Evolutionary conservation across 768 basidiomycete genomes (phyloP).

Genomic region (Boletus rufocinnamomeus): DNA sequence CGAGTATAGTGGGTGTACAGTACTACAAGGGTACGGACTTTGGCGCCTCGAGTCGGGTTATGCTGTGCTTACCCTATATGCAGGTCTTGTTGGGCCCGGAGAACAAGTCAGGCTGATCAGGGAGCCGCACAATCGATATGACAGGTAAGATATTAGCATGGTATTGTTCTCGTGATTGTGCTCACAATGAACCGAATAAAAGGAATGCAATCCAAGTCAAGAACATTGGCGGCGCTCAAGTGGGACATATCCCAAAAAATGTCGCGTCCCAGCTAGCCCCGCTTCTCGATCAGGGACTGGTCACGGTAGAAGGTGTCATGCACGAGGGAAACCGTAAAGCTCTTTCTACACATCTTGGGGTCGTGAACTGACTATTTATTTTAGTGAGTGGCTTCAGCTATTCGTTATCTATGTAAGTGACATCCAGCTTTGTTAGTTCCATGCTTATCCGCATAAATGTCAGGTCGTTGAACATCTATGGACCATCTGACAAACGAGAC

Average conservation of each 20-base stretch:
- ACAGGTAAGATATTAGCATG: conserved; percentile 46
- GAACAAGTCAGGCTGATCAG: conserved; percentile 73
- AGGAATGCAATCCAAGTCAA: conserved; percentile 82
- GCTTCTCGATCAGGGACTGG: conserved; percentile 60
- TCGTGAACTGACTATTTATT: conserved; percentile 8
- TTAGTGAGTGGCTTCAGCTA: conserved; percentile 51
- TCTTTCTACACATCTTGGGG: background rate
- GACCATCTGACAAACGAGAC: conserved; percentile 56
- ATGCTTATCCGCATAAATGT: background rate
- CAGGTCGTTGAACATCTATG: conserved; percentile 75
- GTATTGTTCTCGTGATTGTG: background rate
- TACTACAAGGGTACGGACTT: conserved; percentile 65
- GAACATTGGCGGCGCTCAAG: conserved; percentile 73
- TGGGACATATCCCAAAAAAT: conserved; percentile 74
- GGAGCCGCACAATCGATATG: conserved; percentile 69
- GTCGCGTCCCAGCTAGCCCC: conserved; percentile 65
- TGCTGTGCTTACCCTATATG: conserved; percentile 4
- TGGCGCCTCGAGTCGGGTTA: background rate
- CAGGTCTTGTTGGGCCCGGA: conserved; percentile 76
- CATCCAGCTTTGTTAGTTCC: background rate
- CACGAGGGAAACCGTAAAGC: conserved; percentile 67
- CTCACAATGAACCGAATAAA: background rate
- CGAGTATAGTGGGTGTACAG: conserved; percentile 79
- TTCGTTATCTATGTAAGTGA: conserved; percentile 60
- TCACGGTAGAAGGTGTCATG: conserved; percentile 71